Evolutionary conservation across 1,139 yeast species (phyloP).

Genomic region (Zhuliangozyma parablackwelliae): DNA sequence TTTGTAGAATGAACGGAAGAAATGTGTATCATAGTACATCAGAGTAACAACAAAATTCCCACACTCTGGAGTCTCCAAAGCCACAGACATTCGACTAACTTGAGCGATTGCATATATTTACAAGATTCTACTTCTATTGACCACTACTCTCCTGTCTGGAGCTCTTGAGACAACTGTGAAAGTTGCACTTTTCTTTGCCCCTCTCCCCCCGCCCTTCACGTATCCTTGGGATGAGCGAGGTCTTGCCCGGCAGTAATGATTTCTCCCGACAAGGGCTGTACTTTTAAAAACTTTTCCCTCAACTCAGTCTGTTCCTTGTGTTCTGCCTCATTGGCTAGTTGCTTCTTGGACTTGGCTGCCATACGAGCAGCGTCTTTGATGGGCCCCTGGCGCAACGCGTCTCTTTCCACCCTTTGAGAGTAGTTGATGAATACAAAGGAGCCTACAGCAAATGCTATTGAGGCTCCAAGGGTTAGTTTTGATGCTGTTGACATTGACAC

Average conservation of each 20-base stretch:
- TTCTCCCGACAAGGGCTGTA: conserved; percentile 57
- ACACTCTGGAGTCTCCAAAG: conserved; percentile 52
- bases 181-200: no score
- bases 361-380: conserved; percentile 69
- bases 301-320: conserved; percentile 72
- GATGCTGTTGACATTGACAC: conserved; percentile 74
- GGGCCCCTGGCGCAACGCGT: conserved; percentile 73
- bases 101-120: no score
- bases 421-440: conserved; percentile 65
- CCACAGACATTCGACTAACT: conserved; percentile 45
- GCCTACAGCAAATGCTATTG: conserved; percentile 53
- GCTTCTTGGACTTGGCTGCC: conserved; percentile 41
- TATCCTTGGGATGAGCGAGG: neutral
- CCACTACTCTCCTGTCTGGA: no score
- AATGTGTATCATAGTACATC: conserved; percentile 52
- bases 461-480: conserved; percentile 59
- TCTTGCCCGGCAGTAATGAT: conserved; percentile 28
- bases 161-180: no score
- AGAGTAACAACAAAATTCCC: conserved; percentile 16
- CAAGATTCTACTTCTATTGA: no score
- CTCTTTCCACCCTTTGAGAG: conserved; percentile 64
- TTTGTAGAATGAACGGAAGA: conserved; percentile 16
- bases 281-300: conserved; percentile 54
- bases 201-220: no score
- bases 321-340: conserved; percentile 59